Evolutionary conservation across 495 filamentous ascomycete species (phyloP), one percentile per base, ranked within the genome.

Genomic region (Tetracladium marchalianum): DNA sequence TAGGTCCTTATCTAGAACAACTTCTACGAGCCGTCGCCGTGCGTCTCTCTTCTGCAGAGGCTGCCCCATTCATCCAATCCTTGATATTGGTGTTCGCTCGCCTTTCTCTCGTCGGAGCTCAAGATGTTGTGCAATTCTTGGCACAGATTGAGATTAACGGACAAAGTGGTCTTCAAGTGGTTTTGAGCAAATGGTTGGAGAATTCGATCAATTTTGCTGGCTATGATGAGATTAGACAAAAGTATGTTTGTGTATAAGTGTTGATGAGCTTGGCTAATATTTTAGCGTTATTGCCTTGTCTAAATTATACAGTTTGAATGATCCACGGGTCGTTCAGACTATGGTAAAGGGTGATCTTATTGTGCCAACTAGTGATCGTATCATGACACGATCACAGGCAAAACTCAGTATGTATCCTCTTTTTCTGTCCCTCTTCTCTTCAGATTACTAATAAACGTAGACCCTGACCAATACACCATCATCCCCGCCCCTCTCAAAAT

Each of bases 141-240:
- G 80, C 82, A 18, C 80, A 87, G 46, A 81, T 94, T 40, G 75
- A 87, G 51, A 77, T 98, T 46, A 75, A 76, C 24, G 73, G 72
- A 15, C 70, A 78, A 53, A 94, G 73, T 56, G 92, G 92, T 11
- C 69, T 98, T 7, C 76, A 87, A 43, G 80, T 96, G 1, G 92
- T 98, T 11, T 64, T 98, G 50, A 72, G 78, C 65, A 96, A 96
- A 63, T 98, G 92, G 92, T 72, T 97, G 0, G 90, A 95, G 63
- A 92, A 96, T 63, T 95, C 89, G 2, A 76, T 92, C 65, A 94
- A 82, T 61, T 97, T 98, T 63, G 86, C 87, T 7, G 92, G 92
- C 15, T 98, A 96, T 55, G 89, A 96, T 55, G 90, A 95, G 61
- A 97, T 95, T 56, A 72, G 89, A 54, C 88, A 95, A 60, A 98